A percentile compares a stretch with the other conserved stretches of the same genome.
phyloP scores from a whole-genome alignment of 805 yeast genomes.

The Lipomyces anomalus region DNA sequence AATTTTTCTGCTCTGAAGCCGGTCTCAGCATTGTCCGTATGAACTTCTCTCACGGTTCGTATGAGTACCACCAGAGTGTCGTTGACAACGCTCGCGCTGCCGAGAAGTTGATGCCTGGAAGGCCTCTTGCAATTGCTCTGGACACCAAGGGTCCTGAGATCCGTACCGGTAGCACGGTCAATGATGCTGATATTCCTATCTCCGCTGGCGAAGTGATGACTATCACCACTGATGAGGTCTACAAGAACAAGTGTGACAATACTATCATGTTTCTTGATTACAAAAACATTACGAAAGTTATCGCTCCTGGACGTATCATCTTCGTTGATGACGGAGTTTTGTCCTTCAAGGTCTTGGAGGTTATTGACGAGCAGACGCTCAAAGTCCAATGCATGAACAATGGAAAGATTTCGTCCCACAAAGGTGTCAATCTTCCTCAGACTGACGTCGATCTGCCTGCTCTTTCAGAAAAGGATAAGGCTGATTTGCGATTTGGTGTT shows the following conservation, averaged over 20 bases:
- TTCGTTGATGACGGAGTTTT: slow-evolving; percentile 97
- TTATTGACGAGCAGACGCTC: slow-evolving; percentile 72
- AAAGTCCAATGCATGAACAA: slow-evolving; percentile 86
- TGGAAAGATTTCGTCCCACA: slow-evolving; percentile 93
- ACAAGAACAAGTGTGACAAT: slow-evolving; percentile 66
- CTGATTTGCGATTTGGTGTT: slow-evolving; percentile 91
- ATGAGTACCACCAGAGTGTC: slow-evolving; percentile 96
- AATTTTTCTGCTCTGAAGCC: no score
- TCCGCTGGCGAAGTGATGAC: slow-evolving; percentile 82
- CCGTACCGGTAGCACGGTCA: slow-evolving; percentile 93
- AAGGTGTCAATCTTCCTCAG: slow-evolving; percentile 98
- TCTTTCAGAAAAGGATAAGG: slow-evolving; percentile 90
- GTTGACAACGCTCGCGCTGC: slow-evolving; percentile 95
- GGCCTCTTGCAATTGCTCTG: slow-evolving; percentile 96
- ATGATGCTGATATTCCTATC: slow-evolving; percentile 76
- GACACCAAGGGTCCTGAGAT: slow-evolving; percentile 99
- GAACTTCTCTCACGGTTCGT: slow-evolving; percentile 98
- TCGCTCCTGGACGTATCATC: slow-evolving; percentile 79
- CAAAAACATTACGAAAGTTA: slow-evolving; percentile 93
- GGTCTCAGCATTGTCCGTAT: slow-evolving; percentile 97
- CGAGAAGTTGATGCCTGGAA: slow-evolving; percentile 82
- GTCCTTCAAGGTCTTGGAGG: slow-evolving; percentile 85
- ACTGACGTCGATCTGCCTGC: slow-evolving; percentile 99
- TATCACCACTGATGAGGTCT: slow-evolving; percentile 85
- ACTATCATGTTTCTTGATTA: slow-evolving; percentile 85